phyloP scores from a whole-genome alignment of 306 rosid species.

The Lagenaria siceraria region DNA sequence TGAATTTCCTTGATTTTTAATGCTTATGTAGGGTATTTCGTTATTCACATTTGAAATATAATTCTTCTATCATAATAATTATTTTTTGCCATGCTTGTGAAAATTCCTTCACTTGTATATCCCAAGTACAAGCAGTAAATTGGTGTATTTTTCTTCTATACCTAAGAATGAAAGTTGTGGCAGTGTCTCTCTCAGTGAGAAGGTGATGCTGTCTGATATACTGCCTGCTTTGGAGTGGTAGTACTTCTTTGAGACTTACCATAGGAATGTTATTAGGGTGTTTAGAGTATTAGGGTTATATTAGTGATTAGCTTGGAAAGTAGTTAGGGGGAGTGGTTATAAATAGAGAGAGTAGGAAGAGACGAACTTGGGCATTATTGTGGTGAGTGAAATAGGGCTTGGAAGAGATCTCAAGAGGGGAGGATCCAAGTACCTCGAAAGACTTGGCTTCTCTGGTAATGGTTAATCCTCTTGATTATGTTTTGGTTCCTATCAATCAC shows the following conservation, averaged over 20 bases:
- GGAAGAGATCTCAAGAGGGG: no score
- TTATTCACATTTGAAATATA: not conserved
- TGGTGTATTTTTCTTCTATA: not conserved
- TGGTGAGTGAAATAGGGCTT: no score
- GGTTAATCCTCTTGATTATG: no score
- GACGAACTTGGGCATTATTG: no score
- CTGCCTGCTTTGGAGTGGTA: not conserved
- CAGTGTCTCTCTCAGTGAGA: not conserved
- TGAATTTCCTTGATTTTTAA: not conserved
- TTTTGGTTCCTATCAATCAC: no score
- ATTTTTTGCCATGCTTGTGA: not conserved
- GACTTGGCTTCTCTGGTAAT: no score
- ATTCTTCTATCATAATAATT: not conserved
- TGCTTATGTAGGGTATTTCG: not conserved
- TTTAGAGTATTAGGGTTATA: no score
- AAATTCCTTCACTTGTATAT: not conserved
- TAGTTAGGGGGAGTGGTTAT: no score
- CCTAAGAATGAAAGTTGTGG: not conserved
- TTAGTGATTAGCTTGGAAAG: no score
- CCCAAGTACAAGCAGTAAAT: not conserved
- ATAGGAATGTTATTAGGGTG: no score
- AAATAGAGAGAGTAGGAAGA: no score
- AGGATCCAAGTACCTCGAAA: no score
- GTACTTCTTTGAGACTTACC: constrained; percentile 1
- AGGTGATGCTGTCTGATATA: not conserved